Conservation (phyloP, 345 rosid genomes). For the Pugionium dolabratum region DNA sequence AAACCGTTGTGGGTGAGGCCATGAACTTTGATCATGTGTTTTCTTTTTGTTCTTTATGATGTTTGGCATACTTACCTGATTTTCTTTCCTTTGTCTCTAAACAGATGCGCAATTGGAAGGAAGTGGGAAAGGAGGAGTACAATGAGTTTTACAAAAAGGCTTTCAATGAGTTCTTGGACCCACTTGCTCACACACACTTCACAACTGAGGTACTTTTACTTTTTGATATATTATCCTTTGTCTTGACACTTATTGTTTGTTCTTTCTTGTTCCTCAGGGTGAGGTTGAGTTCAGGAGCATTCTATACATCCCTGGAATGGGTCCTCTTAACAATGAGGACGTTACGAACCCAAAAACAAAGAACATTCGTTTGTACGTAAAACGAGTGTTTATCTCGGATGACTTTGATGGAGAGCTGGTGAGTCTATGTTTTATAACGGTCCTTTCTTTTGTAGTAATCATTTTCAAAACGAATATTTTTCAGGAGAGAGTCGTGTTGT, state of each 20-base stretch:
- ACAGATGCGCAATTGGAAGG: constrained; percentile 85
- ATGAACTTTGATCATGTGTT: neutral
- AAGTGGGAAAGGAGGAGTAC: constrained; percentile 80
- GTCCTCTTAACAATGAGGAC: constrained; percentile 93
- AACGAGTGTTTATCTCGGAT: constrained; percentile 98
- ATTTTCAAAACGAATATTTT: too few relatives aligned
- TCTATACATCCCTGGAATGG: constrained; percentile 94
- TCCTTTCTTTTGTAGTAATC: neutral
- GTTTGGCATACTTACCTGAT: constrained; percentile 5
- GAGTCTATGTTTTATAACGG: constrained; percentile 22
- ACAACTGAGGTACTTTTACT: constrained; percentile 70
- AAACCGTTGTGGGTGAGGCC: constrained; percentile 96
- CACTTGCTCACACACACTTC: constrained; percentile 82
- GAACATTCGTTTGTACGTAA: constrained; percentile 84
- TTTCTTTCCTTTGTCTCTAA: constrained; percentile 21
- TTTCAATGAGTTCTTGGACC: constrained; percentile 90
- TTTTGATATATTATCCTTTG: neutral
- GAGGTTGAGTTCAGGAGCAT: constrained; percentile 98
- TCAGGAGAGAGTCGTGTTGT: too few relatives aligned
- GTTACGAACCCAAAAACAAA: constrained; percentile 85
- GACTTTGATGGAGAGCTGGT: constrained; percentile 99
- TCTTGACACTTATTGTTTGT: constrained; percentile 2
- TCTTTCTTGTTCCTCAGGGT: constrained; percentile 47
- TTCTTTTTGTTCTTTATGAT: constrained; percentile 5
- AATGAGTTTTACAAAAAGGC: constrained; percentile 91